Evolutionary conservation across 2,329 filamentous ascomycete genomes (phyloP).

Genomic region (Pseudocercospora eumusae): DNA sequence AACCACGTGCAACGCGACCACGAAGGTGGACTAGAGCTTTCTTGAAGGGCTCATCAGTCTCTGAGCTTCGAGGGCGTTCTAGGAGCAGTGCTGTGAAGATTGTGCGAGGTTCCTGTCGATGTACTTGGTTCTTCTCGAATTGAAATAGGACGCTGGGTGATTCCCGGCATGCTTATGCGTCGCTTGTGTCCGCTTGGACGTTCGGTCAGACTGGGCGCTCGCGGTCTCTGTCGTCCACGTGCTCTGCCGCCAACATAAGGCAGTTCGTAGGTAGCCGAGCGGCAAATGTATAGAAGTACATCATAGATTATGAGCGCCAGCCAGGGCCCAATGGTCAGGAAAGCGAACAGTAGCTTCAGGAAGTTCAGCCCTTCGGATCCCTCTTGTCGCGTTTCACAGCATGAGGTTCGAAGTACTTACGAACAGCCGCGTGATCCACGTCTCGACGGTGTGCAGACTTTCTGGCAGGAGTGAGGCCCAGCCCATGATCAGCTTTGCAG

Average conservation of each 20-base stretch:
- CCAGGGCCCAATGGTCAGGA: conserved; percentile 65
- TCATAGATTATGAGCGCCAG: conserved; percentile 64
- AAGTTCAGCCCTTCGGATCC: conserved; percentile 15
- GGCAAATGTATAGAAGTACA: conserved; percentile 61
- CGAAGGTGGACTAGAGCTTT: too few relatives aligned
- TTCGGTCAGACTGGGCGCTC: conserved; percentile 63
- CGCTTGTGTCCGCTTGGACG: conserved; percentile 54
- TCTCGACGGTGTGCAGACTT: conserved; percentile 59
- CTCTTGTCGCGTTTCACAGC: conserved; percentile 14
- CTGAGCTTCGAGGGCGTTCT: conserved; percentile 22
- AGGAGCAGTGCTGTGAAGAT: conserved; percentile 20
- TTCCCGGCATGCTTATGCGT: conserved; percentile 45
- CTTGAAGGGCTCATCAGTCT: conserved; percentile 9
- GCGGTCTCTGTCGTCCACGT: conserved; percentile 59
- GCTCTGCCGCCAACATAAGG: conserved; percentile 63
- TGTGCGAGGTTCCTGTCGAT: conserved; percentile 32
- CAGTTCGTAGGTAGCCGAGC: conserved; percentile 59
- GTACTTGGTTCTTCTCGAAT: conserved; percentile 27
- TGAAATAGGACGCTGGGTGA: conserved; percentile 16
- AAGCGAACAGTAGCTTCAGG: conserved; percentile 59
- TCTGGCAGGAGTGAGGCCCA: conserved; percentile 66
- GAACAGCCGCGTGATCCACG: conserved; percentile 63
- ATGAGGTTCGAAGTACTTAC: conserved; percentile 47
- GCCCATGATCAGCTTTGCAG: conserved; percentile 52
- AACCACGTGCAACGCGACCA: conserved; percentile 12